Base-by-base conservation (phyloP, 2,329 filamentous ascomycete genomes). In the Bipolaris victoriae region DNA sequence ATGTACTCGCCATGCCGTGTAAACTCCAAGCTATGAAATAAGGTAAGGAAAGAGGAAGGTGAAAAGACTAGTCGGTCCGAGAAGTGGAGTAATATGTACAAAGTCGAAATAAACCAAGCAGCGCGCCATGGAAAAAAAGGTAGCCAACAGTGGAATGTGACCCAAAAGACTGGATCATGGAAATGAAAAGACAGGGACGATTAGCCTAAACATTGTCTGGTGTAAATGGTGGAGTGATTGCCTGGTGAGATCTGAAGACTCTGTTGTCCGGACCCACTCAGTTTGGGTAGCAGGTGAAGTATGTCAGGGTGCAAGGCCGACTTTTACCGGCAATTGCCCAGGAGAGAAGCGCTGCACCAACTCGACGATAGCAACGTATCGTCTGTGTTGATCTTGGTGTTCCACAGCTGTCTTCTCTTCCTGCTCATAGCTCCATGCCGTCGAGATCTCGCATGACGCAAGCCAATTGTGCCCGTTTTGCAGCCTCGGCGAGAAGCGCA, bases 401-500 rank as follows among this genome's bases (percentile, higher is more conserved):
- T 10, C 15, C 13, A 35, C 29, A 41, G 26, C 44, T 26, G 35
- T 10, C 20, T 24, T 48, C 37, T 40, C 45, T 52, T 29, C 29
- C 15, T 13, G 47, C 52, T 56, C 67, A 79, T 35, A 92, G 77
- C 51, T 85, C 86, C 70, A 90, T 84, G 62, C 87, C 86, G 70
- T 91, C 92, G 72, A 98, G 84, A 77, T 97, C 94, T 61, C 93
- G 85, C 83, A 93, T 90, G 74, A 97, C 81, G 70, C 92, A 88
- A 40, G 91, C 91, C 83, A 97, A 90, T 78, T 97, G 92, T 9
- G 94, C 94, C 40, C 93, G 84, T 79, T 96, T 97, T 41, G 92
- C 94, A 1, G 94, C 94, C 81, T 98, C 94, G 35, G 93, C 93
- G 40, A 97, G 85, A 29, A 97, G 85, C 57, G 86, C 94, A 71